These are phyloP conservation scores for Pyrenula aspistea DNA, from an alignment of 495 filamentous ascomycete species.

Conservation along the genomic window DNA sequence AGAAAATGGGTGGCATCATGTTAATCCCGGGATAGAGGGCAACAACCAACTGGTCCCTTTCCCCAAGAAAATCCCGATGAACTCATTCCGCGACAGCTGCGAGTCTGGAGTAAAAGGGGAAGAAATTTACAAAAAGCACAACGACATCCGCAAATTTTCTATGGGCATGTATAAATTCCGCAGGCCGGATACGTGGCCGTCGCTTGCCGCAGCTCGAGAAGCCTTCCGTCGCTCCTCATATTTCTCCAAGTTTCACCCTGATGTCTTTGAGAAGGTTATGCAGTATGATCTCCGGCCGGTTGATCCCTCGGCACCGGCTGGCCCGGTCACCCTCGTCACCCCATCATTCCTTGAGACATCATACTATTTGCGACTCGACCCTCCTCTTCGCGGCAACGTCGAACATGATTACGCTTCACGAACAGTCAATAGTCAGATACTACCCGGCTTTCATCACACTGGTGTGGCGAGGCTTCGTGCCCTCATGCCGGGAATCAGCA, in stretches of 20 bases:
- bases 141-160: neutral
- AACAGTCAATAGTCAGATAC: neutral
- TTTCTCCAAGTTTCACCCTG: constrained; percentile 10
- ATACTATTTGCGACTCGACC: constrained; percentile 3
- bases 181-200: constrained; percentile 9
- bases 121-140: neutral
- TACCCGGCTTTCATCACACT: constrained; percentile 1
- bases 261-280: constrained; percentile 12
- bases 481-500: constrained; percentile 2
- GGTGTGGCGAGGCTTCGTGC: constrained; percentile 1
- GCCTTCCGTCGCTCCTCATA: constrained; percentile 7
- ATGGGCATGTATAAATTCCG: constrained; percentile 1
- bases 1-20: constrained; percentile 5
- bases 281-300: constrained; percentile 7
- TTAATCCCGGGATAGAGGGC: neutral
- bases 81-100: neutral
- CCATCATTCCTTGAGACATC: constrained; percentile 1
- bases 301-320: neutral
- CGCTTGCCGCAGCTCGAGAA: constrained; percentile 6
- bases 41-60: neutral
- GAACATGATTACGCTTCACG: constrained; percentile 3
- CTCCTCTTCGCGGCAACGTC: neutral
- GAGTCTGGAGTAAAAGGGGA: neutral
- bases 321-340: constrained; percentile 4
- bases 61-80: neutral